Conservation (phyloP, 164 flowering plant species). For the Aristolochia contorta region DNA sequence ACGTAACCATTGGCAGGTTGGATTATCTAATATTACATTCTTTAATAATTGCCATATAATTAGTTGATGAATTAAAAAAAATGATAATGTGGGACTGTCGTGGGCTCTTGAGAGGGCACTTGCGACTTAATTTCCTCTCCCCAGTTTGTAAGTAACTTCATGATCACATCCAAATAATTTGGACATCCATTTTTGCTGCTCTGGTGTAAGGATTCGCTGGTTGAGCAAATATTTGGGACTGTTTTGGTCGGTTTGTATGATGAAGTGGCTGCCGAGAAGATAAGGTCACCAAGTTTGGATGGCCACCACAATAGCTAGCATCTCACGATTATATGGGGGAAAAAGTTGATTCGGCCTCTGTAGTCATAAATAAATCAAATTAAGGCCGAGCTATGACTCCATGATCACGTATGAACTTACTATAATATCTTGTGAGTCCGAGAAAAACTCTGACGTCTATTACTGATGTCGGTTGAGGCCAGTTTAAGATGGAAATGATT, state of each 20-base stretch:
- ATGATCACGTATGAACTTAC: background rate
- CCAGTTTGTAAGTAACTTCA: background rate
- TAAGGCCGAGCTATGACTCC: background rate
- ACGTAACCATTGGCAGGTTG: background rate
- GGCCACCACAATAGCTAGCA: background rate
- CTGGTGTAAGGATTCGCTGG: background rate
- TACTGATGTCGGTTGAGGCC: background rate
- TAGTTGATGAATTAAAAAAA: no score
- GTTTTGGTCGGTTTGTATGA: background rate
- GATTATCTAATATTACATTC: background rate
- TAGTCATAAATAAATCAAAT: background rate
- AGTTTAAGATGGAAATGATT: no score
- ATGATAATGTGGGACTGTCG: no score
- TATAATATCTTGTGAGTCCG: conserved; percentile 4
- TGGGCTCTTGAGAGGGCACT: background rate
- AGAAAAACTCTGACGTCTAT: conserved; percentile 1
- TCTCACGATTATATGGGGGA: background rate
- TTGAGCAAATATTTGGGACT: background rate
- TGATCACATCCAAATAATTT: background rate
- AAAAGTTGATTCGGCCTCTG: no score
- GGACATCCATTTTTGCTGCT: background rate
- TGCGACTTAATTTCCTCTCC: background rate
- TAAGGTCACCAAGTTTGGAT: background rate
- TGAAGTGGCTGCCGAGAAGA: background rate
- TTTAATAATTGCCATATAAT: no score